Evolutionary conservation across 768 basidiomycete genomes (phyloP).

Genomic region (Cystofilobasidium ferigula): DNA sequence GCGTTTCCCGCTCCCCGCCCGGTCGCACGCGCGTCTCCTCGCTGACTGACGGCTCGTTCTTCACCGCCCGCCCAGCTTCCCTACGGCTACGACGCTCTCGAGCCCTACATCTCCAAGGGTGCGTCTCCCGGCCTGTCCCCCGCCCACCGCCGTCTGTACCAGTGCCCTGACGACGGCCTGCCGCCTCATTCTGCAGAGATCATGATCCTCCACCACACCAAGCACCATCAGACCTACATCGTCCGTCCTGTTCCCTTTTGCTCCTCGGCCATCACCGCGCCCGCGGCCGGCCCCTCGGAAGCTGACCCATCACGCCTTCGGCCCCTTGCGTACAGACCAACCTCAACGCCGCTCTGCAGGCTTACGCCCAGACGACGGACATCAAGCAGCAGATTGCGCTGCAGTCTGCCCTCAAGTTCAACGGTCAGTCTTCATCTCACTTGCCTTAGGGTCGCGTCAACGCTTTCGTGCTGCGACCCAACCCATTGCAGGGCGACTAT

Average conservation of each 20-base stretch:
- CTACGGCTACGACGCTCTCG: slow-evolving; percentile 76
- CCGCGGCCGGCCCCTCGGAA: background rate
- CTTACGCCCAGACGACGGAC: slow-evolving; percentile 26
- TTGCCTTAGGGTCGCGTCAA: too few relatives aligned
- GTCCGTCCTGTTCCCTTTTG: background rate
- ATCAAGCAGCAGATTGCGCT: slow-evolving; percentile 55
- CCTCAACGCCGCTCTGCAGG: slow-evolving; percentile 25
- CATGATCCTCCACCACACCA: slow-evolving; percentile 87
- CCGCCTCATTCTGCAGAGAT: slow-evolving; percentile 47
- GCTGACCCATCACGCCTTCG: background rate
- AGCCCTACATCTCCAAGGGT: slow-evolving; percentile 69
- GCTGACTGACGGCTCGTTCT: background rate
- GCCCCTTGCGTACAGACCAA: slow-evolving; percentile 8
- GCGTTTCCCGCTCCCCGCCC: background rate
- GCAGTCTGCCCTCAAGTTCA: slow-evolving; percentile 87
- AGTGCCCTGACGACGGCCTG: background rate
- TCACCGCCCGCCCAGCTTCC: slow-evolving; percentile 43
- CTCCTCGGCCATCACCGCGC: background rate
- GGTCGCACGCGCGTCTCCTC: background rate
- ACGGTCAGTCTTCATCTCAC: slow-evolving; percentile 47
- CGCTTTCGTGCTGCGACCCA: too few relatives aligned
- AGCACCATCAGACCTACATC: slow-evolving; percentile 84
- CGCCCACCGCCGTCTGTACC: background rate
- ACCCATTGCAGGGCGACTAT: too few relatives aligned
- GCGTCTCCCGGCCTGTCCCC: background rate